Percentiles rank a stretch among this genome's conserved stretches.
Conservation (phyloP, 768 basidiomycete genomes). For the Daedaleopsis sinensis region DNA sequence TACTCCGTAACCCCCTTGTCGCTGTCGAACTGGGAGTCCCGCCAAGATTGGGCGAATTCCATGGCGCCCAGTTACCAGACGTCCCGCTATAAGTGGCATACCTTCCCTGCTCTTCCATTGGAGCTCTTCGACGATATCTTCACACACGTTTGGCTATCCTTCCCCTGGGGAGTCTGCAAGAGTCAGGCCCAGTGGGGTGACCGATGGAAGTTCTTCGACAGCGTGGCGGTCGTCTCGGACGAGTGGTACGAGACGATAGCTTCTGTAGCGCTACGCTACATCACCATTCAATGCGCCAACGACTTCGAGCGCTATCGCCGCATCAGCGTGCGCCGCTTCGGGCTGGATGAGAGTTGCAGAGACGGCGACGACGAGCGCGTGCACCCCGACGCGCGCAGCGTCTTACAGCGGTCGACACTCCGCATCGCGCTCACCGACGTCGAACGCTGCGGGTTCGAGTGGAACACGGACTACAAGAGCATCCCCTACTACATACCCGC, state of each 20-base stretch:
- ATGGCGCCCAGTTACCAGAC: too few relatives aligned
- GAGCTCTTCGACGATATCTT: conserved; percentile 11
- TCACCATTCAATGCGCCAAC: conserved; percentile 8
- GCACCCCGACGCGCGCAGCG: conserved; percentile 3
- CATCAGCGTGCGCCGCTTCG: conserved; percentile 7
- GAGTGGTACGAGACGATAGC: conserved; percentile 5
- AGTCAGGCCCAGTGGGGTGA: not conserved
- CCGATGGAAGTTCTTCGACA: conserved; percentile 12
- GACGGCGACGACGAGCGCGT: conserved; percentile 4
- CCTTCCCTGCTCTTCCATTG: not conserved
- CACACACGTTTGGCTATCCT: conserved; percentile 8
- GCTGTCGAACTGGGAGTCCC: too few relatives aligned
- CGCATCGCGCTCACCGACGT: conserved; percentile 12
- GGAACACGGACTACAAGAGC: conserved; percentile 11
- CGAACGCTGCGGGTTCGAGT: not conserved
- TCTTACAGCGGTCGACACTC: conserved; percentile 8
- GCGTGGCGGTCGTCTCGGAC: conserved; percentile 5
- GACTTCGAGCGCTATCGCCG: conserved; percentile 6
- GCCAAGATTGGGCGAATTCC: too few relatives aligned
- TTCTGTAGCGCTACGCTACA: conserved; percentile 3
- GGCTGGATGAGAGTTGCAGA: not conserved
- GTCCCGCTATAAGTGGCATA: too few relatives aligned
- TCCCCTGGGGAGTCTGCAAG: not conserved
- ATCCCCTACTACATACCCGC: conserved; percentile 15
- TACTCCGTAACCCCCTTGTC: too few relatives aligned